A percentile compares a stretch with the other conserved stretches of the same genome.
Evolutionary conservation across 2,329 filamentous ascomycete genomes (phyloP).

Genomic region (Xylaria sp.): DNA sequence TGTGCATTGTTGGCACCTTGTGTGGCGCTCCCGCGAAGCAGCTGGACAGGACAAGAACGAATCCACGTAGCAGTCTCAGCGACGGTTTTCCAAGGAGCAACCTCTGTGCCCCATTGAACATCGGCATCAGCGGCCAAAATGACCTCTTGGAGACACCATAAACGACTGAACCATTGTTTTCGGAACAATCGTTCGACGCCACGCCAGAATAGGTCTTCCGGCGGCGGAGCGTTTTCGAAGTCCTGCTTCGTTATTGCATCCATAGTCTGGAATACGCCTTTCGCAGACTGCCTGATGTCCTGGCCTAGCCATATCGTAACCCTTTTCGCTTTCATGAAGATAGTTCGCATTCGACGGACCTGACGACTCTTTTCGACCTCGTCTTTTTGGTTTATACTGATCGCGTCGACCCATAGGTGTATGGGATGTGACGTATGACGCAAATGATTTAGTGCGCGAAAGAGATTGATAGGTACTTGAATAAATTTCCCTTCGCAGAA

Average conservation of each 20-base stretch:
- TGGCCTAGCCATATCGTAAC: neutral
- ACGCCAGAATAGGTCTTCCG: neutral
- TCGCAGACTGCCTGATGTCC: neutral
- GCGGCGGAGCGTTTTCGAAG: neutral
- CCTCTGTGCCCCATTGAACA: neutral
- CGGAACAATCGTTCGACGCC: neutral
- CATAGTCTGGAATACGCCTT: neutral
- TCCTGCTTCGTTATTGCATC: neutral
- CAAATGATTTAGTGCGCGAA: neutral
- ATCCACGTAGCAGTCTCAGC: neutral
- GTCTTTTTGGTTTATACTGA: constrained; percentile 1
- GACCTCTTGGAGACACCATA: neutral
- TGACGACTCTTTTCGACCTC: neutral
- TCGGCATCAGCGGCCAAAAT: neutral
- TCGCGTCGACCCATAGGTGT: neutral
- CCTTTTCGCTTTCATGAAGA: neutral
- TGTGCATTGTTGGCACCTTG: neutral
- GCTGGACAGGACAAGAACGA: neutral
- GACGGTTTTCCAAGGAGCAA: neutral
- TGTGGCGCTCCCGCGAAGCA: neutral
- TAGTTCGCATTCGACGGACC: neutral
- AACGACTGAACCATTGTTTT: constrained; percentile 1
- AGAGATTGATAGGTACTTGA: neutral
- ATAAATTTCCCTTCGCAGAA: neutral
- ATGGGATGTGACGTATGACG: neutral